Evolutionary conservation across 768 basidiomycete species (phyloP), one percentile per base, ranked within the genome.

Genomic region (Leccinum rimulosum): DNA sequence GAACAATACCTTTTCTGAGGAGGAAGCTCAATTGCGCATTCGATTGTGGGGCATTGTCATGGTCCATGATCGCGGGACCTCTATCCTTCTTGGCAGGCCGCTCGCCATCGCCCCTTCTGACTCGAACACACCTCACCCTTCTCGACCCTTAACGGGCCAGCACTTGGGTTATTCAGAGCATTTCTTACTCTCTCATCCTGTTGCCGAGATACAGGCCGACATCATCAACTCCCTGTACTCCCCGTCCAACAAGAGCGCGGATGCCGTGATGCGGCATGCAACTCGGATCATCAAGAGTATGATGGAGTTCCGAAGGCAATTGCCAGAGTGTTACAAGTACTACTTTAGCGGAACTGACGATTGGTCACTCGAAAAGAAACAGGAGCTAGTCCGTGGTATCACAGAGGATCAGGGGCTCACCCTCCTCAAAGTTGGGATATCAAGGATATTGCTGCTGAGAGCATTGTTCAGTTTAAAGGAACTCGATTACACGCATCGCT

Each of bases 161-260:
- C 65, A 50, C 8, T 53, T 58, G 28, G 84, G 89, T 52, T 84
- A 88, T 63, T 90, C 89, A 3, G 89, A 91, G 65, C 90, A 93
- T 69, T 93, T 93, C 69, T 80, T 88, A 55, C 77, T 86, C 27
- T 91, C 88, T 19, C 83, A 86, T 55, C 85, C 88, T 8, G 79
- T 93, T 50, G 86, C 86, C 25, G 89, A 91, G 63, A 91, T 94
- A 58, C 92, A 94, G 63, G 92, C 91, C 4, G 92, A 93, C 61
- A 91, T 94, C 60, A 89, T 93, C 77, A 91, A 90, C 69, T 90
- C 89, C 10, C 79, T 94, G 8, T 94, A 93, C 68, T 80, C 84
- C 8, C 91, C 92, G 1, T 84, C 85, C n/a, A 81, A 80, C 50
- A 87, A 88, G 72, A 81, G 79, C 25, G 82, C 81, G 1, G 88